These are phyloP conservation scores for Penicillium ochrochloron DNA, from an alignment of 495 filamentous ascomycete species.

Conservation along the genomic window DNA sequence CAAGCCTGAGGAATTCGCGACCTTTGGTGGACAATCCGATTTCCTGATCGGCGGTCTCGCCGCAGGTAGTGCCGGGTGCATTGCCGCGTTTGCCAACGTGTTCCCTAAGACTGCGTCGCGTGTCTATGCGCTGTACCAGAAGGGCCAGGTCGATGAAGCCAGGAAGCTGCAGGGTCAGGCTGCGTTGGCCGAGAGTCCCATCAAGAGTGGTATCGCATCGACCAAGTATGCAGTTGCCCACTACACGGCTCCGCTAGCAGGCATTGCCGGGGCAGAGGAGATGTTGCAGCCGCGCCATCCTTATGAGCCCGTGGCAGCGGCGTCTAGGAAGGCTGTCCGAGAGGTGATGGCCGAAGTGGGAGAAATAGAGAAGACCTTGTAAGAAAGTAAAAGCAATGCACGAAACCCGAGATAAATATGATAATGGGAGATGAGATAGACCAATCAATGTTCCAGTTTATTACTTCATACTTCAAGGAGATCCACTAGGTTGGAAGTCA, in stretches of 20 bases:
- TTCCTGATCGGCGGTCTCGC: conserved; percentile 64
- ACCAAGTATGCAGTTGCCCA: conserved; percentile 65
- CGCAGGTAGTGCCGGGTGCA: conserved; percentile 55
- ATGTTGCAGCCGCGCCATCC: conserved; percentile 57
- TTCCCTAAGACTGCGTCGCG: conserved; percentile 66
- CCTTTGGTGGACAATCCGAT: conserved; percentile 72
- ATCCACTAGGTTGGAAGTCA: not conserved
- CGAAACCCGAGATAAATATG: not conserved
- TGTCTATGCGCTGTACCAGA: conserved; percentile 66
- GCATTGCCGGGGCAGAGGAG: conserved; percentile 25
- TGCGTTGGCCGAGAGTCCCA: conserved; percentile 78
- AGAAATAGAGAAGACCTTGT: conserved; percentile 20
- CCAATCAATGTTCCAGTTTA: not conserved
- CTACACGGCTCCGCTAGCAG: conserved; percentile 32
- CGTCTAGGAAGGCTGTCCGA: conserved; percentile 50
- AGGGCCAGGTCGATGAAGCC: conserved; percentile 67
- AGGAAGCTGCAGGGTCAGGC: conserved; percentile 72
- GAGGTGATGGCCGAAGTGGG: conserved; percentile 45
- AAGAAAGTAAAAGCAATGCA: not conserved
- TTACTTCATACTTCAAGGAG: not conserved
- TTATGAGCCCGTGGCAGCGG: conserved; percentile 54
- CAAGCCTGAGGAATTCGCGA: conserved; percentile 58
- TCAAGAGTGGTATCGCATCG: conserved; percentile 73
- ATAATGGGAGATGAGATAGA: not conserved
- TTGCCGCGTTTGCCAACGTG: conserved; percentile 70